Percentiles rank a stretch among this genome's conserved stretches.
These are phyloP conservation scores for Taxawa tesnikishii DNA, from an alignment of 2,329 filamentous ascomycete genomes.

Conservation along the genomic window DNA sequence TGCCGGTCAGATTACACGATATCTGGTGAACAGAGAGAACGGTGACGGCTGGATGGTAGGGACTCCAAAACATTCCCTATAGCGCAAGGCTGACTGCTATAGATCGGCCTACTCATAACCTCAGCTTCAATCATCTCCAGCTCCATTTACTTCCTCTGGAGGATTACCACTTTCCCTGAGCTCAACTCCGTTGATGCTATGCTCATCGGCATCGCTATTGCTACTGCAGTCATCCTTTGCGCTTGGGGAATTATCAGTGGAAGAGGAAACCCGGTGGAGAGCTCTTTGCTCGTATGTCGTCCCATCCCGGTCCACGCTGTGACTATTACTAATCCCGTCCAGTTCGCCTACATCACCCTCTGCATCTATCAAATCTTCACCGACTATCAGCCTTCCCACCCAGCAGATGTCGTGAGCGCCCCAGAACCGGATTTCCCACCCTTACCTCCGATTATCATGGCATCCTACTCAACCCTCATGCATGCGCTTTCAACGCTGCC, in stretches of 20 bases:
- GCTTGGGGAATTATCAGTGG: conserved; percentile 91
- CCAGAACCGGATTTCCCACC: conserved; percentile 75
- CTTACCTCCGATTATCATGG: conserved; percentile 96
- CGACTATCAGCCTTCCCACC: conserved; percentile 76
- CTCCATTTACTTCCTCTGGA: conserved; percentile 91
- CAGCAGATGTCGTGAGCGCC: conserved; percentile 37
- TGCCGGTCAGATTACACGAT: conserved; percentile 84
- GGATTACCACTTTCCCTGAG: conserved; percentile 84
- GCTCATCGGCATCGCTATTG: conserved; percentile 84
- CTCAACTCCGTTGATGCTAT: conserved; percentile 87
- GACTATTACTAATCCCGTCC: conserved; percentile 4
- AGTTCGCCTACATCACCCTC: conserved; percentile 92
- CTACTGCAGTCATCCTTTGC: conserved; percentile 82
- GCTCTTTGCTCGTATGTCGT: conserved; percentile 55
- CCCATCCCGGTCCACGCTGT: conserved; percentile 5
- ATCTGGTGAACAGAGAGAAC: conserved; percentile 83
- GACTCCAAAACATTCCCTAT: conserved; percentile 9
- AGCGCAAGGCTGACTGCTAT: conserved; percentile 22
- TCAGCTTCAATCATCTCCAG: conserved; percentile 88
- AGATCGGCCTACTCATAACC: conserved; percentile 80
- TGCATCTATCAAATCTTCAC: conserved; percentile 99
- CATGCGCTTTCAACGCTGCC: conserved; percentile 76
- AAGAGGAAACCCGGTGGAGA: conserved; percentile 88
- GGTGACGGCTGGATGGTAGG: conserved; percentile 95
- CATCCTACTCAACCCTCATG: conserved; percentile 84